Conservation (phyloP, 1,284 basidiomycete species). For the Boletus albobrunnescens region DNA sequence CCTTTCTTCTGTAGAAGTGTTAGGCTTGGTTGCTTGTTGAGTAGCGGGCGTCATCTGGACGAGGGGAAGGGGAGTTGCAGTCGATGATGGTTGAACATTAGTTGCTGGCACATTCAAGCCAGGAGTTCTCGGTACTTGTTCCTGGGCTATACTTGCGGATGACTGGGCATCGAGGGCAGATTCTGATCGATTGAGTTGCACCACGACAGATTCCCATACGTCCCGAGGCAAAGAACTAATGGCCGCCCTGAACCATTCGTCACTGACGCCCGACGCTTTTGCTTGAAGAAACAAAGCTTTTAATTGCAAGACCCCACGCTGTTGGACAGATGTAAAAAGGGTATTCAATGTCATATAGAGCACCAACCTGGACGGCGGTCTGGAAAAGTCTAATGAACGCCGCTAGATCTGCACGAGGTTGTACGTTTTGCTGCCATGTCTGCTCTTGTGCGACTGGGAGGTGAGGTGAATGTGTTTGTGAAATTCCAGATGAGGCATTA, state of each 20-base stretch:
- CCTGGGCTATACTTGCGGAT: neutral
- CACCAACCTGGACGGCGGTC: constrained; percentile 18
- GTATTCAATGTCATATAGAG: neutral
- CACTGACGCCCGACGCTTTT: constrained; percentile 14
- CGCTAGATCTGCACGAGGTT: constrained; percentile 6
- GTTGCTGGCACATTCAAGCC: neutral
- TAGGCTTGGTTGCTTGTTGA: neutral
- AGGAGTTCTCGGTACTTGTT: neutral
- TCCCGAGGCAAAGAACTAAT: constrained; percentile 18
- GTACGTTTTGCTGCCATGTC: neutral
- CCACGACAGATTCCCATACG: constrained; percentile 11
- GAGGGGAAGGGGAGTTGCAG: neutral
- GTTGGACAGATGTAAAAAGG: constrained; percentile 6
- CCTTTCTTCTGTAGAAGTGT: neutral
- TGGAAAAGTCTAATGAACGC: constrained; percentile 27
- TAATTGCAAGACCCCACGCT: constrained; percentile 18
- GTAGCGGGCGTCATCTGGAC: neutral
- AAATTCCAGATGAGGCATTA: neutral
- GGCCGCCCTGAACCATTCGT: constrained; percentile 23
- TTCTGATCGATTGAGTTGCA: constrained; percentile 6
- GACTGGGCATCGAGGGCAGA: neutral
- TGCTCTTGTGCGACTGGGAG: constrained; percentile 4
- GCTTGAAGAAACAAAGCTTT: constrained; percentile 16
- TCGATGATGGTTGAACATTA: neutral
- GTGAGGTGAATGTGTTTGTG: neutral